These are phyloP conservation scores for Athelia psychrophila DNA, from an alignment of 1,284 basidiomycete genomes.

Conservation along the genomic window DNA sequence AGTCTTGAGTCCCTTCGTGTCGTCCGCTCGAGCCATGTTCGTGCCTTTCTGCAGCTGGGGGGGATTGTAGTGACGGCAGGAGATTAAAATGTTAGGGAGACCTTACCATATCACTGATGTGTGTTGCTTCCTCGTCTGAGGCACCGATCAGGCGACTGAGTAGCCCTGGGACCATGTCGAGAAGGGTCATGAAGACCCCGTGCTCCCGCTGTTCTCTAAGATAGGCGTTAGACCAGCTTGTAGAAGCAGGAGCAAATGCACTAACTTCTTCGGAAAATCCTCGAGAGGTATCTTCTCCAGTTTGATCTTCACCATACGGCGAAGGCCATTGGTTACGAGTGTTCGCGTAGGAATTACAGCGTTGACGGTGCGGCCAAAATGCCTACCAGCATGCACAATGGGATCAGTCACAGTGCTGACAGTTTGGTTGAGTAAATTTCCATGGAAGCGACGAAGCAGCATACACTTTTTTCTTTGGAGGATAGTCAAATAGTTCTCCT, in stretches of 20 bases:
- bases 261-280: not conserved
- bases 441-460: no score
- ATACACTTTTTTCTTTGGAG: no score
- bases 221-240: not conserved
- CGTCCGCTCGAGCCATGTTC: constrained; percentile 7
- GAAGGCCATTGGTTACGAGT: not conserved
- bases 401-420: not conserved
- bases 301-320: not conserved
- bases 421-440: no score
- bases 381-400: not conserved
- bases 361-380: not conserved
- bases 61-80: not conserved
- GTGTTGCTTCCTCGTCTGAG: not conserved
- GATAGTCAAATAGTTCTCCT: no score
- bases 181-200: not conserved
- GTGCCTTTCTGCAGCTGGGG: constrained; percentile 11
- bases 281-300: not conserved
- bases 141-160: not conserved
- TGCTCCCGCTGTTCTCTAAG: not conserved
- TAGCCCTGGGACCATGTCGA: not conserved
- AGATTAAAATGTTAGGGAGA: not conserved
- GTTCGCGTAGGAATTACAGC: not conserved
- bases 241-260: not conserved
- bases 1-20: constrained; percentile 9
- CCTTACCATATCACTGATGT: not conserved